Evolutionary conservation across 257 asterid species (phyloP).

Genomic region (Thymus quinquecostatus): DNA sequence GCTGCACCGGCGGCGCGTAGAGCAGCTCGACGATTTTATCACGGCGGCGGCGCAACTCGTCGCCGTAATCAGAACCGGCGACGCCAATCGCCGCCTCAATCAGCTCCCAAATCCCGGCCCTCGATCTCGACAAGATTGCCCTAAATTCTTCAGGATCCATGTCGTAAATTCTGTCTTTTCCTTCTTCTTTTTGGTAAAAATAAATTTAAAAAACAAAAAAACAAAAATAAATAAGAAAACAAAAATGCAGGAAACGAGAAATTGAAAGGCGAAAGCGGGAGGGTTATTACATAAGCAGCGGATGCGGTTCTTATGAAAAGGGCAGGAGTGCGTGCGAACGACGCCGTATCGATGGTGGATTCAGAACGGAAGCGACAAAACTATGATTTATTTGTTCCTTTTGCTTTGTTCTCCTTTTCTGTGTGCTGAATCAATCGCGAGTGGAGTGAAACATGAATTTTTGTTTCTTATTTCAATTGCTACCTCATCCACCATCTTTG

Average conservation of each 20-base stretch:
- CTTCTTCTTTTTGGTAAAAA: neutral
- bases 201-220: neutral
- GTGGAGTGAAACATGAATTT: neutral
- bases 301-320: conserved; percentile 28
- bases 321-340: conserved; percentile 20
- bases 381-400: neutral
- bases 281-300: conserved; percentile 34
- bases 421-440: neutral
- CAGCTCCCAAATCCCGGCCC: conserved; percentile 65
- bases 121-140: conserved; percentile 56
- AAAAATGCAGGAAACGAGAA: neutral
- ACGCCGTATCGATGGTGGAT: conserved; percentile 28
- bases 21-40: conserved; percentile 66
- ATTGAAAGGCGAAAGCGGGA: conserved; percentile 6
- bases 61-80: conserved; percentile 58
- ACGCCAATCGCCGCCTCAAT: conserved; percentile 70
- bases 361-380: conserved; percentile 11
- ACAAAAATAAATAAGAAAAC: neutral
- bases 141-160: conserved; percentile 77
- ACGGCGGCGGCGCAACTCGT: conserved; percentile 63
- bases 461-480: no score
- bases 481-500: no score
- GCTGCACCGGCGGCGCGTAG: conserved; percentile 48
- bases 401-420: neutral
- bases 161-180: neutral